Percentiles rank a stretch among this genome's conserved stretches.
Evolutionary conservation across 306 rosid species (phyloP).

Genomic region (Trichosanthes truncata): DNA sequence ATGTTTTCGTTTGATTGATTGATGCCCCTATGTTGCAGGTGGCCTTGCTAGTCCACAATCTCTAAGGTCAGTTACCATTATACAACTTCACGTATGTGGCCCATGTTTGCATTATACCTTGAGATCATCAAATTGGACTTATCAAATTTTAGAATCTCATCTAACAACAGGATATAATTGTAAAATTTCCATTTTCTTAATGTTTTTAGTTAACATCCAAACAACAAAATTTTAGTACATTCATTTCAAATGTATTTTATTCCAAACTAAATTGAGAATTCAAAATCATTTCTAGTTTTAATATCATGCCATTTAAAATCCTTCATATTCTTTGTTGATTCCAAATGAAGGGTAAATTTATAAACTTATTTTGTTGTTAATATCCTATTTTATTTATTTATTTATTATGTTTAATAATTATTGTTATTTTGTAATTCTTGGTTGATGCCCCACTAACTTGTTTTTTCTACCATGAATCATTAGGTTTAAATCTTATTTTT

Average conservation of each 20-base stretch:
- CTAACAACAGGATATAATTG: not conserved
- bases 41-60: slow-evolving; percentile 26
- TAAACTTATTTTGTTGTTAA: not conserved
- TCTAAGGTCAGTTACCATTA: slow-evolving; percentile 36
- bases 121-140: not conserved
- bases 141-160: not conserved
- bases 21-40: slow-evolving; percentile 29
- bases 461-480: not conserved
- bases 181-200: not conserved
- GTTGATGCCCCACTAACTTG: not conserved
- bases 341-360: not conserved
- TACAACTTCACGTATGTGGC: not conserved
- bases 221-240: not conserved
- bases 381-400: too few relatives aligned
- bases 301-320: not conserved
- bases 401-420: not conserved
- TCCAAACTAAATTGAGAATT: not conserved
- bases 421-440: not conserved
- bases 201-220: not conserved
- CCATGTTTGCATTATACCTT: not conserved
- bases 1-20: slow-evolving; percentile 3
- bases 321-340: not conserved
- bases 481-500: not conserved
- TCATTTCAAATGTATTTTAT: not conserved
- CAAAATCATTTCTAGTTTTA: not conserved